Evolutionary conservation across 2,329 filamentous ascomycete species (phyloP), one percentile per base, ranked within the genome.

Genomic region (Keithomyces neogunnii): DNA sequence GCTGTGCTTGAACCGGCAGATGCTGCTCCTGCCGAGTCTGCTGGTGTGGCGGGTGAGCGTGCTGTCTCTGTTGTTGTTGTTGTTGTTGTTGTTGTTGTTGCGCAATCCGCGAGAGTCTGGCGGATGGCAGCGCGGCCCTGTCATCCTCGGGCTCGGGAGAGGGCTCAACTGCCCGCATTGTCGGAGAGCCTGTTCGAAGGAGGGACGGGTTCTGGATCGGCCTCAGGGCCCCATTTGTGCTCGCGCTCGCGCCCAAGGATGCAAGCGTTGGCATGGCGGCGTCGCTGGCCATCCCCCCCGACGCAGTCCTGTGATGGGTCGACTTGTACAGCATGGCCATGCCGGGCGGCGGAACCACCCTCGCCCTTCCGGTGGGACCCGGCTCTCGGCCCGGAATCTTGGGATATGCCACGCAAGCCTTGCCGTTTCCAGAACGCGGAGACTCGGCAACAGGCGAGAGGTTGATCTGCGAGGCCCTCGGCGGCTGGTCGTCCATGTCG

Each of bases 381-480:
- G 40, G 51, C 19, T 48, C 51, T 30, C 60, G 55, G 6, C 56
- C 59, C 2, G 53, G 59, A 33, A 67, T 69, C 46, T 52, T 60
- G 10, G 68, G 67, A 19, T 68, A 62, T 3, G 57, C 53, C 9
- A 60, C 65, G 11, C 66, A 65, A 35, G 68, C 65, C 13, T 62
- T 62, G 28, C 65, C 60, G 35, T 59, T 57, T 42, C 49, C 56
- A 6, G 66, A 63, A 11, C 62, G 61, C 3, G 73, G 74, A 0
- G 73, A 76, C 57, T 80, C 76, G 10, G 64, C 65, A 5, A 80
- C 75, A 1, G 76, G 76, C 0, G 76, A 76, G 4, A 79, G 66
- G 44, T 66, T 69, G 51, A 54, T 61, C 49, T 53, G 63, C 47
- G 51, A 52, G 29, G 60, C 56, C 7, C 57, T 54, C 19, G 55